Base-by-base conservation (phyloP, 768 basidiomycete species). In the Pseudohyphozyma bogoriensis region DNA sequence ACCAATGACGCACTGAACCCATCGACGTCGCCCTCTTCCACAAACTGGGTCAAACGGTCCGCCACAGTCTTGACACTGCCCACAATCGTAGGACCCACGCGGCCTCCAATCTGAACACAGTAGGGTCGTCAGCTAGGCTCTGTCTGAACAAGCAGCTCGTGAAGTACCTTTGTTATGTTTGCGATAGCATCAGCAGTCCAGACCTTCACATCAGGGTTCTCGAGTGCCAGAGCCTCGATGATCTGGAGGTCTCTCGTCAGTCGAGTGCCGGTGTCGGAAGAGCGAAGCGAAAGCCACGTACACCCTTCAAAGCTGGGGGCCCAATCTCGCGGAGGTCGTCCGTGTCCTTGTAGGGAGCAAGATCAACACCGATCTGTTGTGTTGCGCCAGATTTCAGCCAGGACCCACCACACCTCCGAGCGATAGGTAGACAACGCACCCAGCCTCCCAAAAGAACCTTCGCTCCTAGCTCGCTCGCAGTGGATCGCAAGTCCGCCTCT, bases 1-100 rank as follows among this genome's bases (percentile, higher is more conserved):
- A 18, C 5, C 24, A 12, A n/a, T 5, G 18, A 53, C 51, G 20
- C 26, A 55, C 54, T 55, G 29, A 55, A 53, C 1, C 55, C 55
- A 20, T 56, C 55, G 22, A 24, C 58, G 18, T 52, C 51, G n/a
- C 24, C 39, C 10, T 42, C 51, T 28, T 59, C 51, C 18, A 53
- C n/a, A 39, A 32, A 54, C n/a, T 29, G 20, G 13, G 44, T 22
- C 13, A 56, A 35, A 26, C 28, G 28, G 33, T 51, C 40, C 7
- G 58, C 39, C 5, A 59, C 58, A 9, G 49, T 39, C 12, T 18
- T 16, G 18, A 33, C 40, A 36, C 40, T 24, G 18, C 56, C 45
- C 5, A 28, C 32, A 15, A 50, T 28, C n/a, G 24, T 33, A 15
- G 37, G 42, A 22, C 56, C 51, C 36, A 53, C 29, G 26, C 51